These are phyloP conservation scores for Cystobasidium onofrii DNA, from an alignment of 768 basidiomycete species.

Conservation along the genomic window DNA sequence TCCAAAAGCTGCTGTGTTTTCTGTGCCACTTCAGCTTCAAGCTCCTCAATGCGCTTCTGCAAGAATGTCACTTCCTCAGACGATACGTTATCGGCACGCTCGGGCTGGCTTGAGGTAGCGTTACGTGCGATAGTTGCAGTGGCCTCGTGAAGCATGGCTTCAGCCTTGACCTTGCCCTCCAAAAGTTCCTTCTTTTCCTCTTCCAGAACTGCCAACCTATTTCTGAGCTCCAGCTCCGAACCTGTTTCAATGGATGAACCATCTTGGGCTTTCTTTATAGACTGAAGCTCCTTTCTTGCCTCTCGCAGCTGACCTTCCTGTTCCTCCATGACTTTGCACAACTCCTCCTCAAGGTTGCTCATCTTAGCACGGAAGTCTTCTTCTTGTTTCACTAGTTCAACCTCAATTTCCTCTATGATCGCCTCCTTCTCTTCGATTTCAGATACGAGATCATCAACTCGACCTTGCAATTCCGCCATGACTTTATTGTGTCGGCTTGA, in stretches of 20 bases:
- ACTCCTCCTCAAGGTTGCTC: slow-evolving; percentile 38
- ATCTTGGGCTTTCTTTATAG: slow-evolving; percentile 32
- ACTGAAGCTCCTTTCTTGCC: slow-evolving; percentile 27
- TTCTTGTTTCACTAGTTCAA: slow-evolving; percentile 36
- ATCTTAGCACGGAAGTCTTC: slow-evolving; percentile 39
- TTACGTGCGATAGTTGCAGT: background rate
- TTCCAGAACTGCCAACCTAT: background rate
- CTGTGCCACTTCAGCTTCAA: background rate
- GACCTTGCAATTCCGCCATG: slow-evolving; percentile 4
- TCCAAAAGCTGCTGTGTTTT: background rate
- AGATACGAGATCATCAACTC: slow-evolving; percentile 31
- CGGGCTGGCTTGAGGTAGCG: background rate
- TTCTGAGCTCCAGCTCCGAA: background rate
- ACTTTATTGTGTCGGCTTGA: background rate
- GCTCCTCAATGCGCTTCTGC: background rate
- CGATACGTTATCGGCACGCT: background rate
- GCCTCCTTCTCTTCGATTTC: slow-evolving; percentile 37
- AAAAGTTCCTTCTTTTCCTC: background rate
- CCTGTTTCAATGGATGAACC: slow-evolving; percentile 24
- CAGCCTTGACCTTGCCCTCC: background rate
- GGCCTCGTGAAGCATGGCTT: background rate
- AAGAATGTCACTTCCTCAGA: background rate
- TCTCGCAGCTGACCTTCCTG: slow-evolving; percentile 38
- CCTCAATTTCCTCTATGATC: slow-evolving; percentile 31
- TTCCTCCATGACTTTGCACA: slow-evolving; percentile 40